These are phyloP conservation scores for Solanum raphanifolium DNA, from an alignment of 257 asterid species.

Conservation along the genomic window DNA sequence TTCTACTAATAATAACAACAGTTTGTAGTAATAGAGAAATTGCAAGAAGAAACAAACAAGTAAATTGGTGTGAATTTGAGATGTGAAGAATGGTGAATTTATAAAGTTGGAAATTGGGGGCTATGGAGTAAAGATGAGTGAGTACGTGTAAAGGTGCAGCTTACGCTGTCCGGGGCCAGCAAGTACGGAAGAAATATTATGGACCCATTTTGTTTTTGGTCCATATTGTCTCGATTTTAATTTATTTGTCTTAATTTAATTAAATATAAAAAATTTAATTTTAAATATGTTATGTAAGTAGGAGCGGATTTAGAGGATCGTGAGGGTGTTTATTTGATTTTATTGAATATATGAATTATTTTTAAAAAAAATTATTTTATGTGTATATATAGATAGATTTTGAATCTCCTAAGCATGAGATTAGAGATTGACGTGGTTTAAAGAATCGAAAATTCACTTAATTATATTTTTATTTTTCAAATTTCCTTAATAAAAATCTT, in stretches of 20 bases:
- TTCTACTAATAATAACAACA: neutral
- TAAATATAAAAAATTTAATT: too few species aligned
- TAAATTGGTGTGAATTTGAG: neutral
- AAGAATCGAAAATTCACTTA: too few species aligned
- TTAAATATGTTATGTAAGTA: neutral
- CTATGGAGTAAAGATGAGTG: neutral
- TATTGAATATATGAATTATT: too few species aligned
- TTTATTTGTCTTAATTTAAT: too few species aligned
- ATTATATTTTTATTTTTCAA: too few species aligned
- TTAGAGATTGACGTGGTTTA: too few species aligned
- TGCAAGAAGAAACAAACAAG: neutral
- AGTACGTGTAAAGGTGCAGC: slow-evolving; percentile 37
- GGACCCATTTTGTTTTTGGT: neutral
- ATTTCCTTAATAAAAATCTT: too few species aligned
- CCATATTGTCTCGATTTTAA: too few species aligned
- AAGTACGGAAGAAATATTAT: slow-evolving; percentile 37
- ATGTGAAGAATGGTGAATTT: slow-evolving; percentile 16
- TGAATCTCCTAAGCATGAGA: neutral
- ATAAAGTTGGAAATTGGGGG: slow-evolving; percentile 9
- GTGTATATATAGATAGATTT: too few species aligned
- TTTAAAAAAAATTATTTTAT: accelerated
- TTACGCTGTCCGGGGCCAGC: slow-evolving; percentile 11
- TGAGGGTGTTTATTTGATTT: too few species aligned
- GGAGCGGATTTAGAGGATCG: neutral
- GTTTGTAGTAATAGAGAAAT: neutral